These are phyloP conservation scores for Barbarea vulgaris DNA, from an alignment of 345 rosid genomes.

Conservation along the genomic window DNA sequence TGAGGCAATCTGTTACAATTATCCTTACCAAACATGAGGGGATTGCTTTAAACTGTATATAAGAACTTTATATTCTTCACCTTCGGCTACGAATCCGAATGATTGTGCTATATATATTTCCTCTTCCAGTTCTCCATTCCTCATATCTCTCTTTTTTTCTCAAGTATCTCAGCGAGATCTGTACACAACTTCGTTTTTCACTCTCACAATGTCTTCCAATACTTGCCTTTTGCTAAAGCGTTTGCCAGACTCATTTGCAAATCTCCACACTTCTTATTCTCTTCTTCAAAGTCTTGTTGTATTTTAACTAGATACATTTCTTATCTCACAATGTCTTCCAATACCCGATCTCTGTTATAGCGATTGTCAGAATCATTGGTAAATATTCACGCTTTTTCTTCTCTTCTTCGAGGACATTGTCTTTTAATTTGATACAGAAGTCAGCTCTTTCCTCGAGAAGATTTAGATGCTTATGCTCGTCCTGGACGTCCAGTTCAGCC, in stretches of 20 bases:
- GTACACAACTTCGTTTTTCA: not conserved
- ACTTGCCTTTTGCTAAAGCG: not conserved
- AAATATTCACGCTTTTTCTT: not conserved
- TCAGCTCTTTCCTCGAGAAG: not conserved
- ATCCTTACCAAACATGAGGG: too few species aligned
- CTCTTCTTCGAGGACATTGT: slow-evolving; percentile 3
- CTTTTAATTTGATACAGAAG: not conserved
- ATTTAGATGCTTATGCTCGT: not conserved
- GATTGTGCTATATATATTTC: too few species aligned
- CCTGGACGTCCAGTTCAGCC: too few species aligned
- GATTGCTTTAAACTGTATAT: too few species aligned
- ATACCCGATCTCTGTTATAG: not conserved
- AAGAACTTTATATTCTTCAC: too few species aligned
- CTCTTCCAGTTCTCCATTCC: not conserved
- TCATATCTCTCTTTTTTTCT: not conserved
- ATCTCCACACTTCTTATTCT: not conserved
- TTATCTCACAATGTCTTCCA: not conserved
- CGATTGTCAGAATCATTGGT: not conserved
- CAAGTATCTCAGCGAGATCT: not conserved
- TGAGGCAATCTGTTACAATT: too few species aligned
- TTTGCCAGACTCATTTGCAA: not conserved
- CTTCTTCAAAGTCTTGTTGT: not conserved
- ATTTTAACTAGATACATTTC: not conserved
- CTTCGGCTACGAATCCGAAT: too few species aligned
- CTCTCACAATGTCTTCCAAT: not conserved